Percentiles rank a stretch among this genome's conserved stretches.
Evolutionary conservation across 2,329 filamentous ascomycete species (phyloP).

Genomic region (Ceratocystiopsis sp.): DNA sequence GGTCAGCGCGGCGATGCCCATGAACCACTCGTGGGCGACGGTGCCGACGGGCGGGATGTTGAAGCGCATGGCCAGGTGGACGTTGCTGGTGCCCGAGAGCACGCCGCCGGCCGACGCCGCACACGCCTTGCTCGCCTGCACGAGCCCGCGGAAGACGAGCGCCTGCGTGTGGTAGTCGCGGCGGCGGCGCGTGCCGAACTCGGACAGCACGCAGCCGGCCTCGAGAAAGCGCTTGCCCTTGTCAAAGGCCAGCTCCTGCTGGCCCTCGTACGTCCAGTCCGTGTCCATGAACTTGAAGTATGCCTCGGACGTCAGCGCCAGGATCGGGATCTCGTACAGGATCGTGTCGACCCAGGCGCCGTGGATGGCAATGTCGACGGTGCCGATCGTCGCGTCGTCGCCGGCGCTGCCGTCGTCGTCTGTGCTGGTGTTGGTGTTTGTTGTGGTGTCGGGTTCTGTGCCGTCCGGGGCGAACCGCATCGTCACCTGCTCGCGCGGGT

Average conservation of each 20-base stretch:
- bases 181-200: conserved; percentile 80
- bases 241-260: conserved; percentile 66
- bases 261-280: conserved; percentile 78
- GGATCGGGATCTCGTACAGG: conserved; percentile 87
- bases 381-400: conserved; percentile 39
- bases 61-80: conserved; percentile 92
- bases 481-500: conserved; percentile 63
- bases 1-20: conserved; percentile 88
- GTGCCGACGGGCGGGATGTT: conserved; percentile 73
- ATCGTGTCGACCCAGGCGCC: conserved; percentile 91
- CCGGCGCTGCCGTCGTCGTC: conserved; percentile 24
- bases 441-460: too few relatives aligned
- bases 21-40: conserved; percentile 95
- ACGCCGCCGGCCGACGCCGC: conserved; percentile 50
- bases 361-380: conserved; percentile 58
- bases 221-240: conserved; percentile 68
- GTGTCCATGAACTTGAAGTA: conserved; percentile 95
- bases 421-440: conserved; percentile 28
- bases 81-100: conserved; percentile 83
- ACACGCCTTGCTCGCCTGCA: conserved; percentile 55
- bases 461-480: conserved; percentile 41
- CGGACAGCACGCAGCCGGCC: conserved; percentile 75
- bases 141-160: conserved; percentile 74
- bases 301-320: conserved; percentile 83
- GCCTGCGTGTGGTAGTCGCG: conserved; percentile 93